Base-by-base conservation (phyloP, 345 rosid genomes). In the Dovyalis caffra region DNA sequence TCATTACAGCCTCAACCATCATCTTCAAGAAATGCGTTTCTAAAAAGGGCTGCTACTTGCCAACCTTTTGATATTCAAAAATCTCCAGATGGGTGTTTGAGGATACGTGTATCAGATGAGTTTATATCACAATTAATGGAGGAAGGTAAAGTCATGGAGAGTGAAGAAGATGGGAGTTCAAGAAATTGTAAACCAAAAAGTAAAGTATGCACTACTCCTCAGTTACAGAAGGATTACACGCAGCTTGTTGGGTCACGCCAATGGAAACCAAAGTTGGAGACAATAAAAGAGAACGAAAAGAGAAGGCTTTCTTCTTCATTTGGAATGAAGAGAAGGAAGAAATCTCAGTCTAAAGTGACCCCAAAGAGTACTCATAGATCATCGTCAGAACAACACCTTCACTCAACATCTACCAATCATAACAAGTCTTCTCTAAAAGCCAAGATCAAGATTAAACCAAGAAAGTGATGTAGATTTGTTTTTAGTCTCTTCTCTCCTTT, bases 231-330 rank as follows among this genome's bases (percentile, higher is more conserved):
- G 63, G 93, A 92, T 25, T 94, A 92, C 76, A 58, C 77, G 16
- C 85, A 74, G 81, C 82, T 92, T 5, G 96, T 85, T 26, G 86
- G 84, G 66, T 77, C 86, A 25, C 80, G 89, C 8, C 86, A 67
- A 51, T 94, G 98, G 98, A 87, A 87, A 56, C 98, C 98, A 0
- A 90, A 90, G 90, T 87, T 94, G 38, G 98, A 92, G 78, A 88
- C 94, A 0, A 90, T 94, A 26, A 81, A 31, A 26, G 98, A 94
- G 85, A 81, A 49, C 2, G 76, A 79, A 7, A 83, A 78, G 86
- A 84, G 75, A 69, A 85, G 69, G 66, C 49, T 90, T 76, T 77
- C 80, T 60, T 78, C 86, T 37, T 81, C 88, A 3, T 73, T 87
- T 74, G 89, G 89, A 56, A 86, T 85, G 80, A 87, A 79, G 85